Percentiles rank a stretch among this genome's conserved stretches.
These are phyloP conservation scores for Parachaetomium inaequale DNA, from an alignment of 495 filamentous ascomycete species.

Conservation along the genomic window DNA sequence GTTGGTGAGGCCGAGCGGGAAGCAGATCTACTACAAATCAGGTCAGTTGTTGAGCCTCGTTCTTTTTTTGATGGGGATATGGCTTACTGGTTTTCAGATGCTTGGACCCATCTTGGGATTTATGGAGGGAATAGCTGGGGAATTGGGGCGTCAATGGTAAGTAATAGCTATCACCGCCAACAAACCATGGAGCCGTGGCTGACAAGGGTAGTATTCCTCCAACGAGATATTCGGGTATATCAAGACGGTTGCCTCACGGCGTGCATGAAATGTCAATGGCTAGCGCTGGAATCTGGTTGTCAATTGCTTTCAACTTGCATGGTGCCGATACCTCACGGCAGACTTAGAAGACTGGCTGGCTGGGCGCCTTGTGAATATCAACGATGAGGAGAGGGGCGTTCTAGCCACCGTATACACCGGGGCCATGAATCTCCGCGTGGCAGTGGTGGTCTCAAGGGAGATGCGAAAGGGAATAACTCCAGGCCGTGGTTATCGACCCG, in stretches of 20 bases:
- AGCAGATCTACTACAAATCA: conserved; percentile 72
- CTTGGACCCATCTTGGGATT: conserved; percentile 69
- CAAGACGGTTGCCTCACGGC: background rate
- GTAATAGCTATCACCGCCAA: background rate
- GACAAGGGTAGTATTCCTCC: conserved; percentile 41
- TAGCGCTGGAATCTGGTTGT: background rate
- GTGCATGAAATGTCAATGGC: background rate
- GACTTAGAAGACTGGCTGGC: too few relatives aligned
- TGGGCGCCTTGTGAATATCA: background rate
- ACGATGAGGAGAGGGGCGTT: too few relatives aligned
- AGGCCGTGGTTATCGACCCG: too few relatives aligned
- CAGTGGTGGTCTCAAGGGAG: too few relatives aligned
- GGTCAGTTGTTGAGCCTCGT: conserved; percentile 37
- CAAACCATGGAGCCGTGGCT: background rate
- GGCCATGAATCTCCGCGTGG: too few relatives aligned
- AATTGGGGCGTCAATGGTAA: conserved; percentile 55
- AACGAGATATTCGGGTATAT: conserved; percentile 34
- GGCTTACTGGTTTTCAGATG: conserved; percentile 46
- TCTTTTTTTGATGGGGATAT: background rate
- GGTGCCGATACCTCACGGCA: background rate
- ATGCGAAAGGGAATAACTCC: too few relatives aligned
- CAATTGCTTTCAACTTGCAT: background rate
- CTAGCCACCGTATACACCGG: too few relatives aligned
- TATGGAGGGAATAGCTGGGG: conserved; percentile 63
- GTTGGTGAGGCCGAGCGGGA: conserved; percentile 47